Evolutionary conservation across 371 early-diverging fungal species (phyloP), one percentile per base, ranked within the genome.

Genomic region (Syncephalastrum monosporum): DNA sequence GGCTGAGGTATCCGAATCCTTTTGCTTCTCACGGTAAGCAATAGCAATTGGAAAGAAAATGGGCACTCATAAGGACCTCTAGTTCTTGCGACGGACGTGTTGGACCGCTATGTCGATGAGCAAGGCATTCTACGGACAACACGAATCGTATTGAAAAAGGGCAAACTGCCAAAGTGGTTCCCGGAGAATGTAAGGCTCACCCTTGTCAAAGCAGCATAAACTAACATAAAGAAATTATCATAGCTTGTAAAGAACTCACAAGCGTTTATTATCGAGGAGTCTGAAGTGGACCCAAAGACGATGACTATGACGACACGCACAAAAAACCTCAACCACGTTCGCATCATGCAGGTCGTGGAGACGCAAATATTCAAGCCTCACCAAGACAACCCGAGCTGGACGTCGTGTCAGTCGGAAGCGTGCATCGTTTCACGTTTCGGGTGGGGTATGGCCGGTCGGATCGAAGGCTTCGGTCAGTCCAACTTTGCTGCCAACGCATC

Each of bases 1-100:
- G 91, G 87, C 71, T 91, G 67, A 88, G 97, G 48, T 98, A 98
- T 74, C 98, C 98, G 41, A 98, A 98, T 70, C 98, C 98, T n/a
- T 94, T 93, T 71, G 94, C 97, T 13, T 81, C 89, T 12, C 98
- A 98, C 71, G 98, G 79, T 78, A 75, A 56, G 6, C 38, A 24
- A n/a, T 33, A 10, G 0, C 2, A 33, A 0, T 10, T 8, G 2
- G 38, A 5, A 33, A 2, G 7, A 27, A 27, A 4, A 4, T 27
- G 27, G 1, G 7, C 7, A 7, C 27, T 27, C 4, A 27, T 27
- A 7, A 1, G 27, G 7, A 2, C 7, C 27, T 5, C 3, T 60
- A 78, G 79, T 98, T 5, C 75, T 96, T 54, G 79, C 94, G 1
- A 83, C 89, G 10, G 98, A 98, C 73, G 94, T 96, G 14, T 75